A percentile compares a stretch with the other conserved stretches of the same genome.
Evolutionary conservation across 257 asterid species (phyloP).

Genomic region (Thymus mandschuricus): DNA sequence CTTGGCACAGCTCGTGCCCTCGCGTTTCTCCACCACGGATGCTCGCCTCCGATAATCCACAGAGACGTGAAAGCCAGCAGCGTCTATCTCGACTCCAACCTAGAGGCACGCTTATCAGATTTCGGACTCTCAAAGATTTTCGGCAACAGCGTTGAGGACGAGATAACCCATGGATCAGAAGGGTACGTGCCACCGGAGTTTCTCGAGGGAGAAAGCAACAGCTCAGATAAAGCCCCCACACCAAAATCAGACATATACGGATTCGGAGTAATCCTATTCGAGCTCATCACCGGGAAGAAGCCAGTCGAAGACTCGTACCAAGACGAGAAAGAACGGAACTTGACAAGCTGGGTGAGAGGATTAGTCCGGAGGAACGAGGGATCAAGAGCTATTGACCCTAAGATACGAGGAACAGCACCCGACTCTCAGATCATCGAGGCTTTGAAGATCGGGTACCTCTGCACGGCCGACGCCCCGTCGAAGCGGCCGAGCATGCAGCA

Average conservation of each 20-base stretch:
- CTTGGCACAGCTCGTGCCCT: constrained; percentile 88
- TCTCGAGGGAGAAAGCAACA: constrained; percentile 47
- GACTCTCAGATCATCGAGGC: constrained; percentile 73
- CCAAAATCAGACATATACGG: constrained; percentile 83
- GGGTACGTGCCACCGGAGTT: constrained; percentile 83
- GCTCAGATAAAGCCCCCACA: constrained; percentile 57
- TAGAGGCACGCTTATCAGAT: constrained; percentile 79
- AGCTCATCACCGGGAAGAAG: constrained; percentile 75
- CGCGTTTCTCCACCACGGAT: constrained; percentile 89
- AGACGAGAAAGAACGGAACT: constrained; percentile 52
- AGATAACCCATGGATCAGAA: constrained; percentile 58
- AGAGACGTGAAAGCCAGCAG: constrained; percentile 85
- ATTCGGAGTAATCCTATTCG: constrained; percentile 78
- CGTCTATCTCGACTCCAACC: constrained; percentile 68
- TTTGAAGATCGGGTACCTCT: constrained; percentile 80
- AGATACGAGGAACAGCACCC: constrained; percentile 62
- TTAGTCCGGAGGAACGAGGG: constrained; percentile 55
- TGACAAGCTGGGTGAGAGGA: constrained; percentile 80
- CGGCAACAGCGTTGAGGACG: constrained; percentile 64
- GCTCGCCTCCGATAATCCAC: constrained; percentile 83
- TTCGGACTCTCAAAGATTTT: constrained; percentile 77
- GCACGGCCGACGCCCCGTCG: constrained; percentile 79
- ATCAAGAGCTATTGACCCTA: constrained; percentile 66
- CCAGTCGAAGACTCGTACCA: constrained; percentile 60
- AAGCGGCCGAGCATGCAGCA: constrained; percentile 91